Conservation (phyloP, 164 flowering plant species). For the Vitis amurensis region DNA sequence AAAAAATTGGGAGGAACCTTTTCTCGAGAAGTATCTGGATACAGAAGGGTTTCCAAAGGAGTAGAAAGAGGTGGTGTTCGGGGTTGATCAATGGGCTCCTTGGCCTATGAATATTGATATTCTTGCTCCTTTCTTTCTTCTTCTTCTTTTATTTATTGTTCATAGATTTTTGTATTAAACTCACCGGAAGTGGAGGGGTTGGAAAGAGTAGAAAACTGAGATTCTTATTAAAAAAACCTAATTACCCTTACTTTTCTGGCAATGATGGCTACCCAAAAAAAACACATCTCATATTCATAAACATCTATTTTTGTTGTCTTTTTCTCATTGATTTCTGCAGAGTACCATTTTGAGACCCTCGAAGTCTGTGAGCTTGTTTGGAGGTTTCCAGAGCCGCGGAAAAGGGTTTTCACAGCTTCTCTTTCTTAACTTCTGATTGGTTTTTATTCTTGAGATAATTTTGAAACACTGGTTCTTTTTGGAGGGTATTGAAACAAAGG, state of each 20-base stretch:
- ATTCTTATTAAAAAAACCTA: conserved; percentile 17
- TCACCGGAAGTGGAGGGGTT: conserved; percentile 3
- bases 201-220: conserved; percentile 16
- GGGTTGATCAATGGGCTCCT: not conserved
- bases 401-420: conserved; percentile 5
- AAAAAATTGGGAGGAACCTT: not conserved
- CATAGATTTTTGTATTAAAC: conserved; percentile 7
- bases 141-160: too few relatives aligned
- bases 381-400: conserved; percentile 13
- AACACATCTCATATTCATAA: not conserved
- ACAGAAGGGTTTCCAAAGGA: not conserved
- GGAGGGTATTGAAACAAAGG: conserved; percentile 26
- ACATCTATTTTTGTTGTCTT: conserved; percentile 21
- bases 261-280: not conserved
- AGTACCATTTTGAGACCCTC: conserved; percentile 15
- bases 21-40: not conserved
- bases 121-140: not conserved
- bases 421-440: not conserved
- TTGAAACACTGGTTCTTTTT: conserved; percentile 21
- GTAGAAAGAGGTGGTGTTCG: conserved; percentile 1
- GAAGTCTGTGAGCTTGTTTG: conserved; percentile 36
- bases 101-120: not conserved
- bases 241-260: conserved; percentile 12
- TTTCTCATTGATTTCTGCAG: conserved; percentile 17
- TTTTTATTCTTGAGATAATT: conserved; percentile 10